Evolutionary conservation across 164 flowering plant genomes (phyloP).

Genomic region (Vitis cinerea): DNA sequence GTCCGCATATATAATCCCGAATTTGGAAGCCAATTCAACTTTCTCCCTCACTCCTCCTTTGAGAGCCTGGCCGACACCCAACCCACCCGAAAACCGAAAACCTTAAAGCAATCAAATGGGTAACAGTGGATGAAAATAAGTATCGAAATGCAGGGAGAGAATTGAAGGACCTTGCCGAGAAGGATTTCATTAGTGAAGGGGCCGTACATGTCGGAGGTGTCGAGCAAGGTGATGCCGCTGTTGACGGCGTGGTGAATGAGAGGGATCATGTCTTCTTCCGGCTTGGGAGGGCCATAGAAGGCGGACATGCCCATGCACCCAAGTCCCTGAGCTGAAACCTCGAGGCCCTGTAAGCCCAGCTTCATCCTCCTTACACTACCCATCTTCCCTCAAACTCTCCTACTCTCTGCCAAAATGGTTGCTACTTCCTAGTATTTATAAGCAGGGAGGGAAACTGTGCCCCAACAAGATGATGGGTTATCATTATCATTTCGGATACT

Average conservation of each 20-base stretch:
- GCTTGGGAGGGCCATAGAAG: constrained; percentile 33
- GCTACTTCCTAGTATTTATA: too few relatives aligned
- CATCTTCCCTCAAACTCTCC: too few relatives aligned
- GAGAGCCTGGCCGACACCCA: constrained; percentile 19
- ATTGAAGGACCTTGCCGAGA: constrained; percentile 21
- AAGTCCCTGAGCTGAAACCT: constrained; percentile 37
- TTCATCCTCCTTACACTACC: constrained; percentile 20
- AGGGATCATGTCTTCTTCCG: constrained; percentile 29
- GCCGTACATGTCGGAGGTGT: constrained; percentile 41
- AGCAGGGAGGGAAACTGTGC: too few relatives aligned
- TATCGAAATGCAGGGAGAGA: background rate
- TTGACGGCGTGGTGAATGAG: constrained; percentile 38
- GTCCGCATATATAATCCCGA: constrained; percentile 12
- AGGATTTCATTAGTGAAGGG: constrained; percentile 39
- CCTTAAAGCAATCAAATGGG: background rate
- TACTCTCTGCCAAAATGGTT: too few relatives aligned
- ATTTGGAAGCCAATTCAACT: constrained; percentile 35
- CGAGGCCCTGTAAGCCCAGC: constrained; percentile 36
- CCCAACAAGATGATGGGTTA: too few relatives aligned
- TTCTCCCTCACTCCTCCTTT: constrained; percentile 29
- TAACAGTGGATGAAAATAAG: background rate
- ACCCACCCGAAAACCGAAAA: background rate
- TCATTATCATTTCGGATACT: too few relatives aligned
- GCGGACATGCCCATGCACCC: constrained; percentile 46
- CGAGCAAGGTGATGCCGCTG: constrained; percentile 38